Conservation (phyloP, 1,139 yeast species). For the Diutina rugosa region DNA sequence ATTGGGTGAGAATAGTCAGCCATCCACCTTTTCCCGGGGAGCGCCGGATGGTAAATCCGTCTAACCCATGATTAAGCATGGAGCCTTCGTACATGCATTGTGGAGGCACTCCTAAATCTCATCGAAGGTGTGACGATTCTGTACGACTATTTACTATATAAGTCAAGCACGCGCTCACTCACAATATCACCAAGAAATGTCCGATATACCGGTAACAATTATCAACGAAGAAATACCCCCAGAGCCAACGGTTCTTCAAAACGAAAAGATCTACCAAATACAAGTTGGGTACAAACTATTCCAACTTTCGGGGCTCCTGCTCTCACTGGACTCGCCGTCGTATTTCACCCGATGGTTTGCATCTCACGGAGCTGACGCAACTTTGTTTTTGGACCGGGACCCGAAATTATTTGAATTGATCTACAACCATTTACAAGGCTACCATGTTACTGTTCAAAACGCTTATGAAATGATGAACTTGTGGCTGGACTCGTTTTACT, state of each 20-base stretch:
- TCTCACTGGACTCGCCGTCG: slow-evolving; percentile 69
- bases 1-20: background rate
- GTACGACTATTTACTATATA: background rate
- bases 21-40: background rate
- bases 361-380: slow-evolving; percentile 25
- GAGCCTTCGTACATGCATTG: background rate
- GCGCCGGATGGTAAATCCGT: background rate
- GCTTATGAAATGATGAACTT: slow-evolving; percentile 52
- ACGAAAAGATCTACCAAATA: slow-evolving; percentile 52
- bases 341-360: slow-evolving; percentile 41
- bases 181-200: background rate
- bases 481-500: slow-evolving; percentile 65
- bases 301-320: slow-evolving; percentile 64
- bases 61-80: background rate
- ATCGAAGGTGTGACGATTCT: background rate
- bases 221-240: slow-evolving; percentile 25
- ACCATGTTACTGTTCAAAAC: slow-evolving; percentile 42
- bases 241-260: slow-evolving; percentile 51
- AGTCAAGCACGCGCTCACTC: background rate
- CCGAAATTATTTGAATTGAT: slow-evolving; percentile 58
- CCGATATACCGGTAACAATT: background rate
- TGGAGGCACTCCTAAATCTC: background rate
- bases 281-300: slow-evolving; percentile 59
- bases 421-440: slow-evolving; percentile 67
- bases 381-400: slow-evolving; percentile 66